Percentiles rank a stretch among this genome's conserved stretches.
phyloP scores from a whole-genome alignment of 78 protist species.

The Isochrysis galbana region DNA sequence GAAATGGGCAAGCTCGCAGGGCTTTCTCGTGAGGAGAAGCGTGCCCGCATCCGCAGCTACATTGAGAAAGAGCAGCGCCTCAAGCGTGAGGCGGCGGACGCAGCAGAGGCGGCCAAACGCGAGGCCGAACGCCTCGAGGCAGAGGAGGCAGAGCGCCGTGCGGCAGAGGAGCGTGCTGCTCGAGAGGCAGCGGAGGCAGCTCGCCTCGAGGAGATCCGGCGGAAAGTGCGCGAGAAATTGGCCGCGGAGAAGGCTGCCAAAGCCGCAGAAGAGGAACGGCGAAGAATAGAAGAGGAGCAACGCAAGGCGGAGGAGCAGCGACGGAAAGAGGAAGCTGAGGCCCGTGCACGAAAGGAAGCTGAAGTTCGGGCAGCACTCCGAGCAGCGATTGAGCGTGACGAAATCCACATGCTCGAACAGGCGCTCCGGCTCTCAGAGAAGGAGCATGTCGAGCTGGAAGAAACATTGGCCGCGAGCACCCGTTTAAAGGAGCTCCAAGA shows the following conservation, averaged over 20 bases:
- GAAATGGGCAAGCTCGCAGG: not conserved
- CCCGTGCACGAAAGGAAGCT: not conserved
- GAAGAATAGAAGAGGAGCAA: not conserved
- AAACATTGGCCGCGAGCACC: not conserved
- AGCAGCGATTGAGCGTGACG: not conserved
- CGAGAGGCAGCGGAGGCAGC: not conserved
- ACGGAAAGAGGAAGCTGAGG: not conserved
- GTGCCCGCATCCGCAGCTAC: not conserved
- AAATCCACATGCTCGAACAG: not conserved
- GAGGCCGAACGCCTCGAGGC: not conserved
- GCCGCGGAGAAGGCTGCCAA: not conserved
- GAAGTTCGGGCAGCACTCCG: not conserved
- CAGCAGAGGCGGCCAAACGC: not conserved
- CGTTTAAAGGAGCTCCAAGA: not conserved
- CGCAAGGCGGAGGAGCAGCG: not conserved
- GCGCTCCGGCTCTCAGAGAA: not conserved
- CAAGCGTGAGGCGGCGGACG: not conserved
- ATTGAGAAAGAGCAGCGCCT: not conserved
- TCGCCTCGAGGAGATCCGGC: not conserved
- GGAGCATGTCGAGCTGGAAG: not conserved
- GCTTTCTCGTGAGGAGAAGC: not conserved
- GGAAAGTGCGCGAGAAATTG: not conserved
- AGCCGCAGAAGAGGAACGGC: not conserved
- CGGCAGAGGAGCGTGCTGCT: not conserved
- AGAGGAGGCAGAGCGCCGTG: not conserved